Conservation (phyloP, 2,329 filamentous ascomycete species). For the Stenocarpella maydis region DNA sequence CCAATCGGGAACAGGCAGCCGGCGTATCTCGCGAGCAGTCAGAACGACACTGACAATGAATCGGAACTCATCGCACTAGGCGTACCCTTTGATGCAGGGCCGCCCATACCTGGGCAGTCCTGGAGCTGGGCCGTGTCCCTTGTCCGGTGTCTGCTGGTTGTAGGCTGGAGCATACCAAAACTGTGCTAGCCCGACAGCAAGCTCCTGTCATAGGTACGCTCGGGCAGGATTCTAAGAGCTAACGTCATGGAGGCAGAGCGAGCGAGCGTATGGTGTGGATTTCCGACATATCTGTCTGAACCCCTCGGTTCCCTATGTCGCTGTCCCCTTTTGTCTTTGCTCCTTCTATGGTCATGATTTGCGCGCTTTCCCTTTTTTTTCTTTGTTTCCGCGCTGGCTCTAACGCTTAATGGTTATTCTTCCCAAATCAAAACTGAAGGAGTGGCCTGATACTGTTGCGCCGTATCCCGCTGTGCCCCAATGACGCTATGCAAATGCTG, state of each 20-base stretch:
- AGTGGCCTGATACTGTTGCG: constrained; percentile 36
- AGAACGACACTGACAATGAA: not conserved
- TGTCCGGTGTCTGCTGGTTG: not conserved
- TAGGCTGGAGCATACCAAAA: too few species aligned
- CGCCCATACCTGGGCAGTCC: too few species aligned
- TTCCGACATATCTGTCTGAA: not conserved
- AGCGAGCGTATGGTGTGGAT: not conserved
- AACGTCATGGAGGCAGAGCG: too few species aligned
- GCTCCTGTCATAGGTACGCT: not conserved
- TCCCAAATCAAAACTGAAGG: constrained; percentile 22
- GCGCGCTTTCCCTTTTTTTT: not conserved
- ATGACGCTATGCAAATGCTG: constrained; percentile 35
- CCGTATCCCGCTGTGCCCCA: constrained; percentile 36
- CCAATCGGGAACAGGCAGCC: not conserved
- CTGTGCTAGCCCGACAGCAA: not conserved
- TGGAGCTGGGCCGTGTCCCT: not conserved
- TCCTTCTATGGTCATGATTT: constrained; percentile 12
- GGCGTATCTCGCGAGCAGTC: not conserved
- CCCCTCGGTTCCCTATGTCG: not conserved
- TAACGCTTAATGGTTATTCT: not conserved
- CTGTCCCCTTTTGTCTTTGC: not conserved
- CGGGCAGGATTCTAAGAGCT: not conserved
- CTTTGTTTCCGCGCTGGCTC: not conserved
- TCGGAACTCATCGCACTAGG: not conserved
- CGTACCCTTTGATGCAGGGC: not conserved